phyloP scores from a whole-genome alignment of 176 grass and related monocot species.

The Elaeis guineensis region DNA sequence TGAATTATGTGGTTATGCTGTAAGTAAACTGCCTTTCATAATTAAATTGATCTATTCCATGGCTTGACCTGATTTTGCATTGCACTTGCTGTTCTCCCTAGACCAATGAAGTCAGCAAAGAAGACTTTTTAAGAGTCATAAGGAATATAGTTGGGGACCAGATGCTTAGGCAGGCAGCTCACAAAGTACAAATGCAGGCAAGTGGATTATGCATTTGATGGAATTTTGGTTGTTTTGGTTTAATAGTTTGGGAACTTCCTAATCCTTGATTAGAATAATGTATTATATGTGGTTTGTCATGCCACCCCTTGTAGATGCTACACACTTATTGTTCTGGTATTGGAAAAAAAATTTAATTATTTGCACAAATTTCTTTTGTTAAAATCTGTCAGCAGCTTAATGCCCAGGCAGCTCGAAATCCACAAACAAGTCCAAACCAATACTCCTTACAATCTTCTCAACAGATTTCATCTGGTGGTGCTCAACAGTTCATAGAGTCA shows the following conservation, averaged over 20 bases:
- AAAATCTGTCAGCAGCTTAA: constrained; percentile 29
- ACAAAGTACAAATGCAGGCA: constrained; percentile 79
- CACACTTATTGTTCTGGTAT: too few species aligned
- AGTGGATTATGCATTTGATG: constrained; percentile 9
- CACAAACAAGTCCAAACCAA: constrained; percentile 43
- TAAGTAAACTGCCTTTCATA: too few species aligned
- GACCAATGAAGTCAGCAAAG: constrained; percentile 96
- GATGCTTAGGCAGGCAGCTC: constrained; percentile 81
- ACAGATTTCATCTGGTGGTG: constrained; percentile 45
- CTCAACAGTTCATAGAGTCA: constrained; percentile 20
- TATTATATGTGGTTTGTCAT: too few species aligned
- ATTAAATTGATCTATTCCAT: too few species aligned
- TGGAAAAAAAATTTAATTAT: constrained; percentile 20
- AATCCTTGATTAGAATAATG: neutral
- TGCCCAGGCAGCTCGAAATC: constrained; percentile 33
- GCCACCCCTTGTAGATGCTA: too few species aligned
- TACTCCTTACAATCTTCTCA: constrained; percentile 50
- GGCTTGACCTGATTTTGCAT: neutral
- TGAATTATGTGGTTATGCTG: too few species aligned
- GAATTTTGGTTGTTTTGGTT: too few species aligned
- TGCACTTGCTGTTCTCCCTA: constrained; percentile 31
- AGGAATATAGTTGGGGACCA: constrained; percentile 97
- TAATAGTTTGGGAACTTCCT: too few species aligned
- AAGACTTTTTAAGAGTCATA: constrained; percentile 80
- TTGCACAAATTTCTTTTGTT: constrained; percentile 27